These are phyloP conservation scores for Neonectria coccinea DNA, from an alignment of 2,329 filamentous ascomycete species.

Conservation along the genomic window DNA sequence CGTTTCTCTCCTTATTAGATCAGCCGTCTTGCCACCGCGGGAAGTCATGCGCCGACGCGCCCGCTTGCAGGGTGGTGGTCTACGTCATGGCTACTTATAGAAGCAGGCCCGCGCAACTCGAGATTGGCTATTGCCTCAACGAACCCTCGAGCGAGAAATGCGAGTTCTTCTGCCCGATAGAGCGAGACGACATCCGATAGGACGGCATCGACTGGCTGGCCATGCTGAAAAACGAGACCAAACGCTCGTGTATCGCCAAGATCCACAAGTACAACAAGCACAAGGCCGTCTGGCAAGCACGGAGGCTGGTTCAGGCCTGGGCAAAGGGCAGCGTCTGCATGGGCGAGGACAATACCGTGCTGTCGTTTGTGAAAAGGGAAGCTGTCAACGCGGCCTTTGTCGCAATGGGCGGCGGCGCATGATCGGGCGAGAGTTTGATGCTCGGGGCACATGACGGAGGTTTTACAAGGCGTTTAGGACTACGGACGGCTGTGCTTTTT, in stretches of 20 bases:
- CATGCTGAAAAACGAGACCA: conserved; percentile 36
- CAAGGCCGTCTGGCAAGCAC: conserved; percentile 47
- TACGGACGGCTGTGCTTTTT: neutral
- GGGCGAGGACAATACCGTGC: conserved; percentile 33
- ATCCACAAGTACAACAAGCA: conserved; percentile 49
- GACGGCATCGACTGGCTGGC: conserved; percentile 38
- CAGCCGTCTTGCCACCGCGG: conserved; percentile 34
- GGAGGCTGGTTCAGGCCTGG: conserved; percentile 43
- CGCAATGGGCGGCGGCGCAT: conserved; percentile 34
- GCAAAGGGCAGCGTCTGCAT: conserved; percentile 42
- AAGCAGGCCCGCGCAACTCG: conserved; percentile 44
- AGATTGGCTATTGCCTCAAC: conserved; percentile 43
- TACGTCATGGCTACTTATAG: conserved; percentile 45
- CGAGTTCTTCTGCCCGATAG: conserved; percentile 44
- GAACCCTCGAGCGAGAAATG: conserved; percentile 36
- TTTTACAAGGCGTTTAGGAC: neutral
- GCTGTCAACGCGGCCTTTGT: conserved; percentile 37
- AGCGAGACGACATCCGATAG: conserved; percentile 46
- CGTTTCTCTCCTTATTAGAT: conserved; percentile 12
- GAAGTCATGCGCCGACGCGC: conserved; percentile 33
- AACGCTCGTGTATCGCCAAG: conserved; percentile 40
- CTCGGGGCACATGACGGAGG: neutral
- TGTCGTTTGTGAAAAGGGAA: conserved; percentile 42
- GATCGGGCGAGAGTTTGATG: neutral
- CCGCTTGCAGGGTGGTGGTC: conserved; percentile 36